These are phyloP conservation scores for Flaveria trinervia DNA, from an alignment of 129 eudicot genomes.

Conservation along the genomic window DNA sequence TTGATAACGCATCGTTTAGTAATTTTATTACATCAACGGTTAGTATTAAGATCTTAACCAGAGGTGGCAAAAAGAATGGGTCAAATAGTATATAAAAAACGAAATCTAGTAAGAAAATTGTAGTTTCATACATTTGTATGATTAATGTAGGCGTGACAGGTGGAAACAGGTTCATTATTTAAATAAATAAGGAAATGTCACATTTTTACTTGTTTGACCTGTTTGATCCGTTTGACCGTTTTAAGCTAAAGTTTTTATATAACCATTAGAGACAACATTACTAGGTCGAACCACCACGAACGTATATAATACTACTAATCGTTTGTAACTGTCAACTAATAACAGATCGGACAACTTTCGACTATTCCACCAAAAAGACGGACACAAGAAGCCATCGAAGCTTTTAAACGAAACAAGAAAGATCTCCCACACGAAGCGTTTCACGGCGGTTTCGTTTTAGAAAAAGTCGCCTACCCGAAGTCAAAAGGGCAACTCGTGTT, in stretches of 20 bases:
- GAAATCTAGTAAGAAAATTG: neutral
- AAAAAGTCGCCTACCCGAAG: conserved; percentile 64
- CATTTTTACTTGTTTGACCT: neutral
- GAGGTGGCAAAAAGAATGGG: neutral
- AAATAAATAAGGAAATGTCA: too few relatives aligned
- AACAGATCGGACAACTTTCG: conserved; percentile 89
- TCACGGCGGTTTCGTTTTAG: conserved; percentile 84
- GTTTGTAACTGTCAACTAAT: neutral
- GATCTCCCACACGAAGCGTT: conserved; percentile 73
- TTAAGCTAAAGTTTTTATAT: neutral
- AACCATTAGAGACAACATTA: too few relatives aligned
- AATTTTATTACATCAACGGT: neutral
- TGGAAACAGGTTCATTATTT: too few relatives aligned
- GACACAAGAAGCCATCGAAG: conserved; percentile 61
- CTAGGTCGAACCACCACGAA: neutral
- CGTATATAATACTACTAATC: neutral
- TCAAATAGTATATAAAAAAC: neutral
- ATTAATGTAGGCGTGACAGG: neutral
- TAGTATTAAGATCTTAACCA: neutral
- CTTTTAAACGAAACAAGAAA: conserved; percentile 48
- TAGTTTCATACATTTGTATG: neutral
- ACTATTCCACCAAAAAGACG: conserved; percentile 80
- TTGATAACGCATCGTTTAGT: neutral
- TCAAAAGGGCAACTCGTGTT: conserved; percentile 70
- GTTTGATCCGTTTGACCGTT: neutral